Conservation (phyloP, 202 grass and related monocot genomes). For the Digitaria exilis region DNA sequence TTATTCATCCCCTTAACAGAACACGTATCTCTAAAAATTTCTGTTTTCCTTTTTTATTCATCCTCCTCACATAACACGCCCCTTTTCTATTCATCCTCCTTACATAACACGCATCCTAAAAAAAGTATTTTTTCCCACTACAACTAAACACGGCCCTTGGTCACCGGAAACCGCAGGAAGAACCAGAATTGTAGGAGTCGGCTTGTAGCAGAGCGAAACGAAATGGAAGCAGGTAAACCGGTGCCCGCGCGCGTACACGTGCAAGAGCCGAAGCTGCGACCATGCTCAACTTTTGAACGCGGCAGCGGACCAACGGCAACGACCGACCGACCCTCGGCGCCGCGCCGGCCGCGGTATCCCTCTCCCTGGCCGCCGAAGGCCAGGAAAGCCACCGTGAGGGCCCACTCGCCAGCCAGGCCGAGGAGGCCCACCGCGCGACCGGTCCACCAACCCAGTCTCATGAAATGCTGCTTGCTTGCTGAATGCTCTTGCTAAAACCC, state of each 20-base stretch:
- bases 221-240: neutral
- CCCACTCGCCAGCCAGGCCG: neutral
- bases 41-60: too few species aligned
- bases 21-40: too few species aligned
- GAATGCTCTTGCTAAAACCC: neutral
- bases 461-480: neutral
- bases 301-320: neutral
- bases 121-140: too few species aligned
- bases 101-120: too few species aligned
- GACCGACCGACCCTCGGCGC: neutral
- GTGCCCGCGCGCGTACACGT: neutral
- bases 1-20: too few species aligned
- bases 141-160: too few species aligned
- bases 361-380: too few species aligned
- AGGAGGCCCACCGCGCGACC: slow-evolving; percentile 9
- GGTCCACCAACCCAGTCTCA: slow-evolving; percentile 7
- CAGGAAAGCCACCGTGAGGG: neutral
- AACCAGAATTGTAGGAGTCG: neutral
- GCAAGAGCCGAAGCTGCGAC: neutral
- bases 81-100: too few species aligned
- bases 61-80: too few species aligned
- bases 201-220: too few species aligned
- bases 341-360: slow-evolving; percentile 6
- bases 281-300: neutral
- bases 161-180: too few species aligned